Base-by-base conservation (phyloP, 331 rosid species). In the Malus hybrid region DNA sequence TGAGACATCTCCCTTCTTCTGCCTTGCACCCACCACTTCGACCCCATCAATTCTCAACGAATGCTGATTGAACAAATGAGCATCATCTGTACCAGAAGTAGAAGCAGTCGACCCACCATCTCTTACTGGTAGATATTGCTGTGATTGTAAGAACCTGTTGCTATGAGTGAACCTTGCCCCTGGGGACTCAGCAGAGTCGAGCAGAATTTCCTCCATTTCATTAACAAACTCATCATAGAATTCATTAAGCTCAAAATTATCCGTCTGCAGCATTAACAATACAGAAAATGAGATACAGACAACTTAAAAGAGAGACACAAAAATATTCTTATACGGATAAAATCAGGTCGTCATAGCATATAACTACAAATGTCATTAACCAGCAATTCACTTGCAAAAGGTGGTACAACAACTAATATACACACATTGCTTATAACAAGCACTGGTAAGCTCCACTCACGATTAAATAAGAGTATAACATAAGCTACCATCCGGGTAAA, bases 171-270 rank as follows among this genome's bases (percentile, higher is more conserved):
- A 84, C 88, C 90, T 85, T 67, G 87, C 76, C 20, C 82, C 86
- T 5, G 91, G 89, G 78, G 97, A 87, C 82, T 89, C 96, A 76
- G 73, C 12, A 39, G 91, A 86, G 80, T 90, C 97, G 7, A 95
- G 93, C 82, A 95, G 86, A 84, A 95, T 92, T 81, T 95, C 97
- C 79, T 95, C 99, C 99, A 95, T 95, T 64, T 95, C 99, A 56
- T 87, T 90, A 78, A 95, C 97, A 65, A 95, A 79, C 80, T 92
- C 96, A 48, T 92, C 92, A 69, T 87, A 83, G 76, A 85, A 83
- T 61, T 87, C 97, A 74, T 89, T 83, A 33, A 65, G 78, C 85
- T 87, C 96, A 79, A 68, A 66, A 86, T 82, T 87, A 69, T 87
- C 90, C 34, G 60, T 74, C 99, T 94, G 96, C 90, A 88, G 77